A percentile compares a stretch with the other conserved stretches of the same genome.
phyloP scores from a whole-genome alignment of 179 eudicot species.

The Beta corolliflora region DNA sequence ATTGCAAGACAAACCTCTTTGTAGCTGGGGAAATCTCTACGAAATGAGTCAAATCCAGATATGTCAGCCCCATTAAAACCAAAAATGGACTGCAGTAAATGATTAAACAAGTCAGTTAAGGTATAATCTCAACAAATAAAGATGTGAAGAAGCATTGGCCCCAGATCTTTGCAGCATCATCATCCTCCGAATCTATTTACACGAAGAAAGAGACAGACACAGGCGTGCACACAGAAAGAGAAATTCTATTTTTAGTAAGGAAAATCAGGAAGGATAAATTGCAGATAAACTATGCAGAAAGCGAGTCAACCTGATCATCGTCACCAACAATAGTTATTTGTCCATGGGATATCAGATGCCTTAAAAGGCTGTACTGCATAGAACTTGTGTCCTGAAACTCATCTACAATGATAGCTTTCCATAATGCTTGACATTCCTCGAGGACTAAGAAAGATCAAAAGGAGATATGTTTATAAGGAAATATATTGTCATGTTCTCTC shows the following conservation, averaged over 20 bases:
- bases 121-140: neutral
- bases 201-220: neutral
- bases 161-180: neutral
- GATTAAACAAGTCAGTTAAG: slow-evolving; percentile 17
- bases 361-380: slow-evolving; percentile 76
- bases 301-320: slow-evolving; percentile 79
- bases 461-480: slow-evolving; percentile 8
- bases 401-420: slow-evolving; percentile 86
- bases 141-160: slow-evolving; percentile 1
- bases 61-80: slow-evolving; percentile 91
- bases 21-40: slow-evolving; percentile 72
- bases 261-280: neutral
- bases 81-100: slow-evolving; percentile 75
- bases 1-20: slow-evolving; percentile 63
- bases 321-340: slow-evolving; percentile 88
- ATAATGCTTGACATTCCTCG: slow-evolving; percentile 74
- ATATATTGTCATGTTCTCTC: neutral
- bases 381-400: slow-evolving; percentile 97
- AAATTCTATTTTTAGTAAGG: neutral
- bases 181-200: neutral
- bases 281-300: slow-evolving; percentile 1
- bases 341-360: slow-evolving; percentile 74
- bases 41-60: slow-evolving; percentile 89
- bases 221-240: neutral
- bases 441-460: slow-evolving; percentile 44